Evolutionary conservation across 2,329 filamentous ascomycete genomes (phyloP), one percentile per base, ranked within the genome.

Genomic region (Aureobasidium lini): DNA sequence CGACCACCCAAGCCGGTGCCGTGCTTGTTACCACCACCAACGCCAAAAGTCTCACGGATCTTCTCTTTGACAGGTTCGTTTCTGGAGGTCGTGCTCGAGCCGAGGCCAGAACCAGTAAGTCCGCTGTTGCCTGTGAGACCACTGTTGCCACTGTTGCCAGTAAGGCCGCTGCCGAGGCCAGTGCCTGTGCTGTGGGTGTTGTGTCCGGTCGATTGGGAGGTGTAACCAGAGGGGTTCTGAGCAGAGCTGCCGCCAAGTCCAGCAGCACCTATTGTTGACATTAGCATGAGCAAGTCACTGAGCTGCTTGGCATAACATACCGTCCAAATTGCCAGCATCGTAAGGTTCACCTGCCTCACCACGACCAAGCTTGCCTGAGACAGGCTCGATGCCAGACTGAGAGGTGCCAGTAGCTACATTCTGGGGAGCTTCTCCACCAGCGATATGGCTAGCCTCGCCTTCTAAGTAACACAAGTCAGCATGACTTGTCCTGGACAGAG

Each of bases 251-350:
- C 52, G 16, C 32, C 42, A 36, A 57, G 53, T 47, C 31, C 42
- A 31, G 53, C 34, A 13, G 42, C 23, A 47, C 42, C 42, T 57
- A 31, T 10, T 36, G 5, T 4, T 39, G 6, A 6, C 29, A 16
- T 57, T 9, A 57, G 31, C 18, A 31, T 39, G 10, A 28, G 18
- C 1, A n/a, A 15, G 18, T 36, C 28, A 9, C 11, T 18, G 13
- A 23, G 3, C n/a, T 52, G 13, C 15, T 13, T 16, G n/a, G n/a
- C 9, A 34, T 16, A 10, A 29, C 18, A 28, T 71, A 84, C 78
- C 81, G 76, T 83, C 79, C n/a, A 82, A 74, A 71, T 94, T 94
- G 50, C 90, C 90, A 60, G 84, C 84, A 69, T 94, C 90, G 66
- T 85, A 95, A 0, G 90, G 90, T 70, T 93, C 86, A 11, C 82